Evolutionary conservation across 495 filamentous ascomycete species (phyloP).

Genomic region (Penicillium alfredii): DNA sequence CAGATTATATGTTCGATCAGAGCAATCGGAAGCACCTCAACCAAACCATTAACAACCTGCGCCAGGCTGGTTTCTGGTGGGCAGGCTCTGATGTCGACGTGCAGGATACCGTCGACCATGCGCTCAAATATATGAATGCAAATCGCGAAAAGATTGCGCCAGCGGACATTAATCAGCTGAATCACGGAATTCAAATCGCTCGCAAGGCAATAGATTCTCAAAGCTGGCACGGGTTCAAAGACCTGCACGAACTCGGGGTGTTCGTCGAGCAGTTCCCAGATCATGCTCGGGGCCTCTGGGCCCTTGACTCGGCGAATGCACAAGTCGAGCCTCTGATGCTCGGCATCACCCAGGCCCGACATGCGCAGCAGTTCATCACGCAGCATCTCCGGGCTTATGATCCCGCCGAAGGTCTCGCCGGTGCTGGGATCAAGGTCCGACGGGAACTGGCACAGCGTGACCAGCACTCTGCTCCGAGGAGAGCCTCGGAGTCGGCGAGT

Average conservation of each 20-base stretch:
- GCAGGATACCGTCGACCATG: conserved; percentile 52
- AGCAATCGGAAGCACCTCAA: conserved; percentile 59
- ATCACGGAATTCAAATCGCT: conserved; percentile 57
- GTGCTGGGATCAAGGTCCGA: conserved; percentile 40
- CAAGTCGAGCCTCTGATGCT: conserved; percentile 36
- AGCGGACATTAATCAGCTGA: conserved; percentile 55
- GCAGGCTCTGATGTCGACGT: conserved; percentile 69
- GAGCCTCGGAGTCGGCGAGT: conserved; percentile 12
- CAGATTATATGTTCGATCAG: conserved; percentile 84
- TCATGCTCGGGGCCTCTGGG: conserved; percentile 52
- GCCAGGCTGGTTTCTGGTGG: conserved; percentile 88
- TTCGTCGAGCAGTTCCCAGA: conserved; percentile 56
- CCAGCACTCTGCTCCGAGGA: conserved; percentile 8
- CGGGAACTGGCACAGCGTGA: conserved; percentile 24
- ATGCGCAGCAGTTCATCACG: conserved; percentile 56
- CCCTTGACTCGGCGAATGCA: conserved; percentile 43
- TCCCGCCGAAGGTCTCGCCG: conserved; percentile 47
- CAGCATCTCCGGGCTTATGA: conserved; percentile 41
- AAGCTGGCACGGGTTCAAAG: conserved; percentile 60
- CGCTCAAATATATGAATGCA: conserved; percentile 56
- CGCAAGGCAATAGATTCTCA: conserved; percentile 49
- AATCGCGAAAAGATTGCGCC: conserved; percentile 44
- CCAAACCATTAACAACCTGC: conserved; percentile 67
- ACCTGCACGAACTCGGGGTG: conserved; percentile 71
- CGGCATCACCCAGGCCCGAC: conserved; percentile 51